phyloP scores from a whole-genome alignment of 495 filamentous ascomycete genomes.

The Penicillium alfredii region DNA sequence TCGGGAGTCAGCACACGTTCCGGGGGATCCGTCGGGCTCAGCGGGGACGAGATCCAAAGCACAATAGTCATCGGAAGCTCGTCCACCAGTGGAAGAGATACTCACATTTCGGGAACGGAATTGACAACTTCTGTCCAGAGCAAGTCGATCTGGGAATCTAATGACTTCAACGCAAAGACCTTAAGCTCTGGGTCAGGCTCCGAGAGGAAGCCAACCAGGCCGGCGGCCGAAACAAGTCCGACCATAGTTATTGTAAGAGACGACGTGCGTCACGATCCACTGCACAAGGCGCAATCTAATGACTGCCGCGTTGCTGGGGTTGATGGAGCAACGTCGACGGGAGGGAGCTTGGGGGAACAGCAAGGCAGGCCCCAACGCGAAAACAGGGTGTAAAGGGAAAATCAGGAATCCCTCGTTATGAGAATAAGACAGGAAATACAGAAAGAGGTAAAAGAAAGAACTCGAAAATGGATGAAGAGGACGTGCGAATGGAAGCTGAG shows the following conservation, averaged over 20 bases:
- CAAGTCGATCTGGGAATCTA: conserved; percentile 92
- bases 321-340: conserved; percentile 36
- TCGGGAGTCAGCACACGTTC: conserved; percentile 12
- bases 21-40: conserved; percentile 2
- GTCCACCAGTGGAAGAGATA: conserved; percentile 7
- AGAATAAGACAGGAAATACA: conserved; percentile 12
- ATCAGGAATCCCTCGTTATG: conserved; percentile 8
- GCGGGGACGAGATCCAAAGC: not conserved
- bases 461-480: conserved; percentile 22
- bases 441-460: conserved; percentile 15
- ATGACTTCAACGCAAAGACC: conserved; percentile 85
- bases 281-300: conserved; percentile 9
- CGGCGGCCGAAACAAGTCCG: conserved; percentile 86
- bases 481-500: conserved; percentile 22
- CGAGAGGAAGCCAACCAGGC: conserved; percentile 90
- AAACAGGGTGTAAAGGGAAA: conserved; percentile 6
- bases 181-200: conserved; percentile 90
- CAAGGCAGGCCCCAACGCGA: conserved; percentile 16
- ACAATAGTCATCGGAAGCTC: not conserved
- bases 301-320: conserved; percentile 25
- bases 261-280: conserved; percentile 6
- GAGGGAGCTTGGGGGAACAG: conserved; percentile 29
- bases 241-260: conserved; percentile 58
- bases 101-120: conserved; percentile 88
- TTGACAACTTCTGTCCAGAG: conserved; percentile 96